A percentile compares a stretch with the other conserved stretches of the same genome.
Conservation (phyloP, 345 rosid genomes). For the Hypericum perforatum region DNA sequence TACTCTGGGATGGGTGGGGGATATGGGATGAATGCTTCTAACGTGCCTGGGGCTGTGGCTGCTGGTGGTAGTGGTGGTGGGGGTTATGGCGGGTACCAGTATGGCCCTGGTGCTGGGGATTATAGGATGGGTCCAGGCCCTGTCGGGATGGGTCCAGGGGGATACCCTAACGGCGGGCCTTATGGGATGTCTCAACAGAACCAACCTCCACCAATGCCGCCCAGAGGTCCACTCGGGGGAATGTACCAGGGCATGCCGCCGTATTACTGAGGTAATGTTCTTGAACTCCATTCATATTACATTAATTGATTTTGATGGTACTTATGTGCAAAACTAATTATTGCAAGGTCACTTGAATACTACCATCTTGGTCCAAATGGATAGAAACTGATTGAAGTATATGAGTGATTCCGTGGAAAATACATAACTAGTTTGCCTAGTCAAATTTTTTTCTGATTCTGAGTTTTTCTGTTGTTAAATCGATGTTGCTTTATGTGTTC, state of each 20-base stretch:
- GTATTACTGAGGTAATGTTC: conserved; percentile 20
- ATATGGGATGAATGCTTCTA: conserved; percentile 16
- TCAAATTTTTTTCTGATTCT: background rate
- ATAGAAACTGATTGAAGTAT: too few species aligned
- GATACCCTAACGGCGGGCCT: conserved; percentile 18
- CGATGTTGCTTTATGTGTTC: conserved; percentile 7
- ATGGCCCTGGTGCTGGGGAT: conserved; percentile 13
- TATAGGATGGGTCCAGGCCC: conserved; percentile 19
- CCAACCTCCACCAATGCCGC: conserved; percentile 17
- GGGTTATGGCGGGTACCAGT: conserved; percentile 16
- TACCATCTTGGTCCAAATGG: too few species aligned
- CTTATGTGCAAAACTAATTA: too few species aligned
- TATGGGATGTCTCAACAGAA: conserved; percentile 21
- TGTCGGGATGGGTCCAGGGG: conserved; percentile 14
- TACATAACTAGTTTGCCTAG: too few species aligned
- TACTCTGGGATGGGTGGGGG: conserved; percentile 7
- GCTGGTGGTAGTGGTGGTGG: conserved; percentile 17
- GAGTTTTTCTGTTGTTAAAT: background rate
- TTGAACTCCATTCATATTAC: background rate
- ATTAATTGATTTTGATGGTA: too few species aligned
- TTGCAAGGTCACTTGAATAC: too few species aligned
- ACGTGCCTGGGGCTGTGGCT: conserved; percentile 5
- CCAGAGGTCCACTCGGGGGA: conserved; percentile 25
- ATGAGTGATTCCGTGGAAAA: too few species aligned
- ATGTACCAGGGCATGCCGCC: conserved; percentile 26